Base-by-base conservation (phyloP, 768 basidiomycete genomes). In the Cystobasidium tubakii region DNA sequence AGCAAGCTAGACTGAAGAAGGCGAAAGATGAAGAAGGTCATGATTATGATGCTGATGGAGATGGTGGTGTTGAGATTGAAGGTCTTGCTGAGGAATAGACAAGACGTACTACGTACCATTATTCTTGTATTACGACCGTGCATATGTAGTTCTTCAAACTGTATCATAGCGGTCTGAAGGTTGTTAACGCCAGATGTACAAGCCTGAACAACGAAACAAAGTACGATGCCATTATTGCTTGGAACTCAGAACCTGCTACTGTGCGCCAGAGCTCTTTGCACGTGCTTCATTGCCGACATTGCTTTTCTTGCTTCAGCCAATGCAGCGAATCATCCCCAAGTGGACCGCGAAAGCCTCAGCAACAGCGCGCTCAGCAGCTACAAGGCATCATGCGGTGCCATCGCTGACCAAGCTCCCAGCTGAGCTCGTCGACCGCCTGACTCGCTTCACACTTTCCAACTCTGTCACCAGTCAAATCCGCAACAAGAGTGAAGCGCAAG, bases 1-100 rank as follows among this genome's bases (percentile, higher is more conserved):
- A 86, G 79, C 84, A 86, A 81, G 85, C 80, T 67, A 80, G 81
- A 63, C 79, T 81, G 2, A 85, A 85, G 66, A 81, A 77, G 25
- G 84, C 76, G 15, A 76, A 75, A 60, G 80, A 79, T 25, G 77
- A 77, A 6, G 78, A 75, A 23, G 74, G 62, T 69, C 74, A 77
- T 23, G 73, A 74, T 44, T 77, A 71, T 17, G 75, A 78, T 13
- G 75, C 62, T 7, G 76, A 67, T 21, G 74, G 55, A 19, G 77
- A 74, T 3, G 76, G 53, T 13, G 79, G 77, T 1, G 63, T 77
- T 67, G 77, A 78, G 73, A 77, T 78, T 53, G 76, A 77, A 67
- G 78, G 77, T 1, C 66, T 79, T 0, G 75, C 21, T 19, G 75
- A 75, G 29, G 69, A 62, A 36, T 71, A 60, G 63, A 39, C 6